Evolutionary conservation across 345 rosid genomes (phyloP), one percentile per base, ranked within the genome.

Genomic region (Firmiana major): DNA sequence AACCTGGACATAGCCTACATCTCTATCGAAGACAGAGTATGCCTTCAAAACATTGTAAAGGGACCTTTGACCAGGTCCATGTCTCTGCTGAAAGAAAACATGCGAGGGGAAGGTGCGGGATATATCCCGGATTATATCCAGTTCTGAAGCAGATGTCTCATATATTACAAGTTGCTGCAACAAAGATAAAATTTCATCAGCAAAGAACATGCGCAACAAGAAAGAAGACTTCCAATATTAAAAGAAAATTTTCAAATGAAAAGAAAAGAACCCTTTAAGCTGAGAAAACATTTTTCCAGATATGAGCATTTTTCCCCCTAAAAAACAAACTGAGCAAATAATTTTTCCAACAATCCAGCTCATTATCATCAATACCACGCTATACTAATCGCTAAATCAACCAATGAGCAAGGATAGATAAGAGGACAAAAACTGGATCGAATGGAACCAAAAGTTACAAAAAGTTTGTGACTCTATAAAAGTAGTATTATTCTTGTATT

Each of bases 1-100:
- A 48, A 94, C 98, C 98, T 94, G 97, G 84, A 94, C 98, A 85
- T 93, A 94, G 81, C 98, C 98, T 10, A 93, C 97, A 58, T 93
- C 98, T 77, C 95, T 91, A 84, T 94, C 98, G 80, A 83, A 93
- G 54, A 93, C 98, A 71, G 98, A 94, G 81, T 94, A 94, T 12
- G 98, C 98, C 88, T 93, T 94, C 70, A 94, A 75, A 77, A 94
- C 98, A 90, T 91, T 94, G 85, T 93, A 91, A 15, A 93, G 88
- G 38, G 98, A 94, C 89, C 98, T 91, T 77, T 93, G 98, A 74
- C 97, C 97, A 46, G 98, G 98, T 74, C 98, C 98, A 74, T 94
- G 98, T 85, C 97, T 91, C 90, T 91, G 97, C 85, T 89, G 97
- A 83, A 93, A 94, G 90, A 94, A 94, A 79, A 94, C 97, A 85